Evolutionary conservation across 2,329 filamentous ascomycete species (phyloP), one percentile per base, ranked within the genome.

Genomic region (Escovopsis sp.): DNA sequence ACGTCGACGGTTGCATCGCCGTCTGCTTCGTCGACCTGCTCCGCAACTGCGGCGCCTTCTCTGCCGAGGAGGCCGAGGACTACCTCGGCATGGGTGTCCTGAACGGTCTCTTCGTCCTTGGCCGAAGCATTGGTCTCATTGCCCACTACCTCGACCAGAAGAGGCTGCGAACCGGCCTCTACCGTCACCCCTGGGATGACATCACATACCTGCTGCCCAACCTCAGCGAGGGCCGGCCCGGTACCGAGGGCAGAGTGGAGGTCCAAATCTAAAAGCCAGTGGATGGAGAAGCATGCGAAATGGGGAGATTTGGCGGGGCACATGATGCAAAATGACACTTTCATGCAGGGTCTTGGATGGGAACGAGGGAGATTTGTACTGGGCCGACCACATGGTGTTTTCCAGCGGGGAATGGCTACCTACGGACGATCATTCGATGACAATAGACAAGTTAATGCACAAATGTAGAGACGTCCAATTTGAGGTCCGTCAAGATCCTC

Each of bases 101-200:
- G 52, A 98, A 98, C 74, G 90, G 90, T 70, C 82, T 98, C 42
- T 98, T 98, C 72, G 90, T 98, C 32, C 77, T 98, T 41, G 90
- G 90, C 56, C 82, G 90, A 57, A 85, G 76, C 62, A 98, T 98
- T 55, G 90, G 90, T 83, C 73, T 98, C 48, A 98, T 98, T 80
- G 90, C 90, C 55, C 90, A 98, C 67, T 96, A 88, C 75, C 79
- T 98, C 53, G 90, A 98, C 69, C 90, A 98, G 76, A 98, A 98
- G 87, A 79, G 90, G 65, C 75, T 98, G 63, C 82, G 88, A 54
- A 98, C 90, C 55, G 90, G 90, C 60, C 77, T 98, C 47, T 98
- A 98, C 82, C 82, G 90, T 60, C 86, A 94, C 76, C 90, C 90
- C 57, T 96, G 90, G 90, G 90, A 94, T 60, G 87, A 94, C 61